These are phyloP conservation scores for Russula sp. DNA, from an alignment of 768 basidiomycete genomes.

Conservation along the genomic window DNA sequence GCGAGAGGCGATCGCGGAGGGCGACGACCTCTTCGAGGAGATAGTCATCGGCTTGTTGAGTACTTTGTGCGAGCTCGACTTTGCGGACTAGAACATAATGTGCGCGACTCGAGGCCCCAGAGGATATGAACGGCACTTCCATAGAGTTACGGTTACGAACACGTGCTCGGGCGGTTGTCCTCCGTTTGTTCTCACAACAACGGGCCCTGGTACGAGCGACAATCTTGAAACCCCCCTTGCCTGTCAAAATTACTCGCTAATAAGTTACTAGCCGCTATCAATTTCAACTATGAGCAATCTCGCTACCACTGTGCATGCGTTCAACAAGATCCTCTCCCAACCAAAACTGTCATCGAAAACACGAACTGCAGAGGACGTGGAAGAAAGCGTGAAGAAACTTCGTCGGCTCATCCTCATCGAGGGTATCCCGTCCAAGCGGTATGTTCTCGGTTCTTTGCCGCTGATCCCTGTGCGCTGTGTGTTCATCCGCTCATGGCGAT, in stretches of 20 bases:
- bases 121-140: conserved; percentile 77
- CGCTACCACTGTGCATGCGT: conserved; percentile 59
- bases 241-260: background rate
- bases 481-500: background rate
- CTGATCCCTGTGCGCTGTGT: background rate
- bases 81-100: conserved; percentile 76
- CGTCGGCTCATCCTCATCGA: conserved; percentile 86
- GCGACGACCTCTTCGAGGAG: conserved; percentile 57
- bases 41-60: conserved; percentile 58
- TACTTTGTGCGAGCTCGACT: conserved; percentile 59
- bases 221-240: background rate
- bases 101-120: conserved; percentile 70
- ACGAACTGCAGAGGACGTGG: conserved; percentile 60
- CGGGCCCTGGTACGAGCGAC: background rate
- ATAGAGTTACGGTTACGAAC: conserved; percentile 32
- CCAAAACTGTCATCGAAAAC: conserved; percentile 64
- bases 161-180: conserved; percentile 6
- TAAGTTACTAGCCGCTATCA: background rate
- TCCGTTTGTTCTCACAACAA: conserved; percentile 1
- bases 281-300: conserved; percentile 17
- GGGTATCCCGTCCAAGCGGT: conserved; percentile 81
- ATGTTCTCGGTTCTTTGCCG: conserved; percentile 32
- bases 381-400: conserved; percentile 83
- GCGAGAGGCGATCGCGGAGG: conserved; percentile 52
- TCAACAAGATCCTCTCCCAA: conserved; percentile 76